Evolutionary conservation across 2,329 filamentous ascomycete species (phyloP), one percentile per base, ranked within the genome.

Genomic region (Neofusicoccum laricinum): DNA sequence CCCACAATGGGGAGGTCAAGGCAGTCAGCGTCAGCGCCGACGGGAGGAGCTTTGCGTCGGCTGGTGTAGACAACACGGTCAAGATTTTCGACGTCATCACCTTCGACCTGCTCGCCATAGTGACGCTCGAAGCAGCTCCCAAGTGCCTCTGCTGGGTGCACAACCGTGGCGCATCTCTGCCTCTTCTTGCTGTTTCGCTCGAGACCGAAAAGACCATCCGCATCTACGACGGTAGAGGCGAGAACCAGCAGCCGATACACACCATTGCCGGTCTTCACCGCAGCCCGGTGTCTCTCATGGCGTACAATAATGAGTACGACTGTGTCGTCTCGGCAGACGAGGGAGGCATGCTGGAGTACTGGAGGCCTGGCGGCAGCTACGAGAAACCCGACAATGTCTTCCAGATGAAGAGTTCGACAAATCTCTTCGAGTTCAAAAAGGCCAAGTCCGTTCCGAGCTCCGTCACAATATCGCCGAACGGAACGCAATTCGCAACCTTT

Each of bases 351-450:
- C 75, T 99, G 10, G 95, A 99, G 77, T 99, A 99, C 79, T 99
- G 95, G 95, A 86, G 86, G 65, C 93, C 95, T 0, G 86, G 85
- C 67, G 88, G 86, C 1, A 88, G 82, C 43, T 97, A 92, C 75
- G 92, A 96, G 72, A 97, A 98, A 77, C 95, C 95, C 0, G 89
- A 93, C 69, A 92, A 87, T 61, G 93, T 99, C 17, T 99, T 96
- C 75, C 86, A 92, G 69, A 91, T 93, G 79, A 99, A 99, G 79
- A 96, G 92, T 73, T 89, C 91, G 1, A 99, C 95, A 2, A 95
- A 91, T 71, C 83, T 99, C 0, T 99, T 98, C 73, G 94, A 97
- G 61, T 98, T 99, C 81, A 98, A 96, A 73, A 98, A 97, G 78
- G 70, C 91, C 58, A 98, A 97, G 76, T 91, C 93, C 0, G 86